phyloP scores from a whole-genome alignment of 768 basidiomycete genomes.

The Suillus plorans region DNA sequence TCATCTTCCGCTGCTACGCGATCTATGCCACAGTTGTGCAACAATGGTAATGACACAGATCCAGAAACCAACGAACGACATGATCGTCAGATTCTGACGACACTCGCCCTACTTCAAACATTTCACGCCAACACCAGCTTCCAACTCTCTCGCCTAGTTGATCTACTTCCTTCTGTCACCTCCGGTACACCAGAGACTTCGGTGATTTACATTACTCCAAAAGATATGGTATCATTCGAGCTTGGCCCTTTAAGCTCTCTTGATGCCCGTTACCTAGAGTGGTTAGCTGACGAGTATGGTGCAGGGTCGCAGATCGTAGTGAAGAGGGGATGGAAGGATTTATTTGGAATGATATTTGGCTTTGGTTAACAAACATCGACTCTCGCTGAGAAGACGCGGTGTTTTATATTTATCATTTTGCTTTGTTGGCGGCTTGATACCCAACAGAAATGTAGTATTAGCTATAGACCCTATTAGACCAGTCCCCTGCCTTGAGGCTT shows the following conservation, averaged over 20 bases:
- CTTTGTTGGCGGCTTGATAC: neutral
- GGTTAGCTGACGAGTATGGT: conserved; percentile 69
- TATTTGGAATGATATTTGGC: conserved; percentile 44
- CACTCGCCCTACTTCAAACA: conserved; percentile 61
- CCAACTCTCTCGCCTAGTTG: conserved; percentile 48
- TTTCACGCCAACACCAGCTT: conserved; percentile 67
- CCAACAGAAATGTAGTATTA: neutral
- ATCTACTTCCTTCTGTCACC: conserved; percentile 21
- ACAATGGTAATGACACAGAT: conserved; percentile 11
- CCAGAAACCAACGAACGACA: conserved; percentile 23
- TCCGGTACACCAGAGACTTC: conserved; percentile 19
- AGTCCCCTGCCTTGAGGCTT: neutral
- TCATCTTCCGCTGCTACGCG: conserved; percentile 25
- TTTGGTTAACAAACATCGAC: conserved; percentile 27
- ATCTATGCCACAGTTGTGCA: conserved; percentile 30
- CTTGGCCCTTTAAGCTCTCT: conserved; percentile 70
- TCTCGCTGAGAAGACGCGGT: neutral
- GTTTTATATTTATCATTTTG: neutral
- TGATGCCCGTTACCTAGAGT: conserved; percentile 77
- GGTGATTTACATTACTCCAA: conserved; percentile 51
- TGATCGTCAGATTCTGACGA: conserved; percentile 42
- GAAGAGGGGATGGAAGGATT: conserved; percentile 47
- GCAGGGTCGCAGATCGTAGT: conserved; percentile 40
- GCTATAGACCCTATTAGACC: neutral
- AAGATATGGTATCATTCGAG: conserved; percentile 66